A percentile compares a stretch with the other conserved stretches of the same genome.
phyloP scores from a whole-genome alignment of 176 grass and related monocot species.

The Triticum timopheevii region DNA sequence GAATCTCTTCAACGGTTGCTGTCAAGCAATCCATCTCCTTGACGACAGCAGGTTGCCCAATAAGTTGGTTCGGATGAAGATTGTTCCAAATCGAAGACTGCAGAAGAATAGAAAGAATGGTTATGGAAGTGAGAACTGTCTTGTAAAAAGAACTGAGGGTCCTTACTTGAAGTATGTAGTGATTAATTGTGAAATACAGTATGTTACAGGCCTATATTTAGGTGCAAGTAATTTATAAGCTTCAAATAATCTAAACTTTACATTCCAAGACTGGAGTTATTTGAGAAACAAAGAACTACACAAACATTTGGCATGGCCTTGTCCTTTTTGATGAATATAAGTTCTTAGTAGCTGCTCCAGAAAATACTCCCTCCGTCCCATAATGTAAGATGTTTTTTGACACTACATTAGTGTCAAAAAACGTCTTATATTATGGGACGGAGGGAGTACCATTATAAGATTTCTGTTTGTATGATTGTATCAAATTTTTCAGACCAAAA shows the following conservation, averaged over 20 bases:
- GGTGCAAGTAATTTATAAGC: background rate
- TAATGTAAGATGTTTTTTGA: too few species aligned
- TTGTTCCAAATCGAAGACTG: conserved; percentile 94
- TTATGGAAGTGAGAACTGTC: background rate
- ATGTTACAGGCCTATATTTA: background rate
- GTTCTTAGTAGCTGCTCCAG: background rate
- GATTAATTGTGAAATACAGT: background rate
- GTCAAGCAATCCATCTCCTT: conserved; percentile 97
- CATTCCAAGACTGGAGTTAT: background rate
- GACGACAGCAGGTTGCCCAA: conserved; percentile 69
- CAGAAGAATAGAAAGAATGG: conserved; percentile 21
- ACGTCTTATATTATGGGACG: too few species aligned
- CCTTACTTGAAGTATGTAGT: background rate
- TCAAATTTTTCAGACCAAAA: background rate
- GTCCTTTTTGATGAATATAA: background rate
- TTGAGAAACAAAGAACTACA: conserved; percentile 15
- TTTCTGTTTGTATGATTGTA: background rate
- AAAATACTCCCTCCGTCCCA: background rate
- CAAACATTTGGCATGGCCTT: background rate
- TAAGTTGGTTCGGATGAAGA: conserved; percentile 87
- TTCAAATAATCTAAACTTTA: background rate
- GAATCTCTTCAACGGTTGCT: conserved; percentile 85
- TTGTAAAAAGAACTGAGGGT: background rate
- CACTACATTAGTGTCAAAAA: too few species aligned
- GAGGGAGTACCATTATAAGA: too few species aligned